A percentile compares a stretch with the other conserved stretches of the same genome.
phyloP scores from a whole-genome alignment of 2,329 filamentous ascomycete species.

The Verruconis gallopava region DNA sequence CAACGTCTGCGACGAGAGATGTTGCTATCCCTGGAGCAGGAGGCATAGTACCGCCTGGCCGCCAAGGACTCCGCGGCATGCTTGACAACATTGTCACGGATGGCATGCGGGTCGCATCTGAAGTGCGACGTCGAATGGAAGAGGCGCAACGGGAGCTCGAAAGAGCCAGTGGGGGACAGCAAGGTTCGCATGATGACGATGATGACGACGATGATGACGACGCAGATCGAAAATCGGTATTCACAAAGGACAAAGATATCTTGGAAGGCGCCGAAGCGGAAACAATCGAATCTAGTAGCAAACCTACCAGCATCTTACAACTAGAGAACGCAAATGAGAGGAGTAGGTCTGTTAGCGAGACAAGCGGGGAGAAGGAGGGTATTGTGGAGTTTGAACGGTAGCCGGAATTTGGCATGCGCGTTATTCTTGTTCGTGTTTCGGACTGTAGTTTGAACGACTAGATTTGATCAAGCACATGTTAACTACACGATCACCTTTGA shows the following conservation, averaged over 20 bases:
- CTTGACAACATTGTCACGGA: conserved; percentile 96
- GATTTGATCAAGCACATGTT: no score
- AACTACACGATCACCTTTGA: no score
- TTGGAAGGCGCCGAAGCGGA: conserved; percentile 37
- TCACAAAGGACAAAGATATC: conserved; percentile 27
- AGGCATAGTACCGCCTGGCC: conserved; percentile 34
- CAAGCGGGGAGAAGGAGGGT: conserved; percentile 2
- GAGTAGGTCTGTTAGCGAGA: background rate
- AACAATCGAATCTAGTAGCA: conserved; percentile 19
- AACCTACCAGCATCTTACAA: background rate
- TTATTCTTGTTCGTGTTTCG: no score
- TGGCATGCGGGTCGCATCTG: conserved; percentile 87
- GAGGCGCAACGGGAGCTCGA: conserved; percentile 89
- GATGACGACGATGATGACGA: conserved; percentile 56
- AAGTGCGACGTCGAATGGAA: conserved; percentile 86
- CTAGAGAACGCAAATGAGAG: background rate
- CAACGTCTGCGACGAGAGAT: conserved; percentile 17
- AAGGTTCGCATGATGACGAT: conserved; percentile 38
- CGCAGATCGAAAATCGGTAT: conserved; percentile 17
- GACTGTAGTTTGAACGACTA: no score
- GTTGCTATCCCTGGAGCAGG: conserved; percentile 15
- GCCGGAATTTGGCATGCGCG: no score
- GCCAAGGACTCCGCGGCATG: conserved; percentile 70
- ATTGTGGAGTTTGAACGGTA: conserved; percentile 7
- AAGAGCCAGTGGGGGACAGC: conserved; percentile 47